A percentile compares a stretch with the other conserved stretches of the same genome.
Evolutionary conservation across 306 rosid genomes (phyloP).

Genomic region (Sophora flavescens): DNA sequence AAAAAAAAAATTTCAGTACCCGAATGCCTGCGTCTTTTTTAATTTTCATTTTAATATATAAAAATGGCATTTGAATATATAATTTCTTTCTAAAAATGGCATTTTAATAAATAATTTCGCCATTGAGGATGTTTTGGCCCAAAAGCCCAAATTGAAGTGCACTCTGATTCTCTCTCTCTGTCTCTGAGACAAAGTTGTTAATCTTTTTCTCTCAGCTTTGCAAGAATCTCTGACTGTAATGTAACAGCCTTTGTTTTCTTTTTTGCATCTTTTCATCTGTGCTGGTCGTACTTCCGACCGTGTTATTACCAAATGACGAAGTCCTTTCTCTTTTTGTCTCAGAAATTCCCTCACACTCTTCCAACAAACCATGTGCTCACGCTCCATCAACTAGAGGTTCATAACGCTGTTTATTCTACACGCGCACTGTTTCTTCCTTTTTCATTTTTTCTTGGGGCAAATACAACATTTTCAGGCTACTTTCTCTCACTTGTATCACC

Average conservation of each 20-base stretch:
- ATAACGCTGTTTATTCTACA: background rate
- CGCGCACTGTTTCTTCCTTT: background rate
- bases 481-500: background rate
- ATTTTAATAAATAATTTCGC: no score
- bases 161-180: background rate
- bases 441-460: background rate
- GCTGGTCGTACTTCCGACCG: constrained; percentile 52
- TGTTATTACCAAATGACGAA: constrained; percentile 66
- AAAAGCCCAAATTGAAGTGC: background rate
- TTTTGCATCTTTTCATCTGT: constrained; percentile 1
- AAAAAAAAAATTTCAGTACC: no score
- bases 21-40: no score
- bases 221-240: constrained; percentile 51
- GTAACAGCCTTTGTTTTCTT: constrained; percentile 43
- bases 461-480: background rate
- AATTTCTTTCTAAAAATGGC: no score
- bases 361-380: background rate
- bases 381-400: background rate
- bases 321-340: constrained; percentile 39
- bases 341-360: background rate
- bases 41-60: no score
- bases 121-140: no score
- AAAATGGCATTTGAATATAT: no score
- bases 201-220: constrained; percentile 38
- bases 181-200: constrained; percentile 23